These are phyloP conservation scores for Pyrus betulifolia DNA, from an alignment of 306 rosid genomes.

Conservation along the genomic window DNA sequence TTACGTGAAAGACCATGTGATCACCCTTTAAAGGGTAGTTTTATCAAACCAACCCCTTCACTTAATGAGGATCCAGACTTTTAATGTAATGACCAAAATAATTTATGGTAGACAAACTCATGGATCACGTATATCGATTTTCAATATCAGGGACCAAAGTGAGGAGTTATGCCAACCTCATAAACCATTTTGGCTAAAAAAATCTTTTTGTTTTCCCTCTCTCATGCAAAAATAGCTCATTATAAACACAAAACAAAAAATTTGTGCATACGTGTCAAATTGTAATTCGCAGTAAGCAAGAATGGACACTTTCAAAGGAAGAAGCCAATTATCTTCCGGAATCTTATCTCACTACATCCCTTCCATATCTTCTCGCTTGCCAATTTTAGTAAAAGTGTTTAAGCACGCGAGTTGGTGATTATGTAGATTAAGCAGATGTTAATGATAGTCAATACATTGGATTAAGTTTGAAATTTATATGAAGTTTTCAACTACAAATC, in stretches of 20 bases:
- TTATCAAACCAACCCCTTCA: too few species aligned
- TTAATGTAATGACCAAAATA: too few species aligned
- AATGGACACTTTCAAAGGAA: not conserved
- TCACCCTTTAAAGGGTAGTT: too few species aligned
- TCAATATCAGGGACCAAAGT: too few species aligned
- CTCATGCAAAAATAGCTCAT: not conserved
- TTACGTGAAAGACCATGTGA: too few species aligned
- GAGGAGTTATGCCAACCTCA: too few species aligned
- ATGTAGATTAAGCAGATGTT: not conserved
- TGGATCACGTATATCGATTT: too few species aligned
- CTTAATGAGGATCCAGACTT: too few species aligned
- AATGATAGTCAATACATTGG: not conserved
- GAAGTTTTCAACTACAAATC: not conserved
- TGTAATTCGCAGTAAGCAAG: too few species aligned
- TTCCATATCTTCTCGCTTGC: not conserved
- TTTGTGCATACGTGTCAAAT: not conserved
- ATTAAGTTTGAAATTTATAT: not conserved
- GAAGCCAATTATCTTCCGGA: not conserved
- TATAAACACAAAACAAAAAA: not conserved
- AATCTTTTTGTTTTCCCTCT: not conserved
- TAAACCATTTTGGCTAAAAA: too few species aligned
- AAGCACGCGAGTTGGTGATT: not conserved
- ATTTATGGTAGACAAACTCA: too few species aligned
- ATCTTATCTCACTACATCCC: not conserved
- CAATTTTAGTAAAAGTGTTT: not conserved